phyloP scores from a whole-genome alignment of 495 filamentous ascomycete species.

The Daldinia decipiens region DNA sequence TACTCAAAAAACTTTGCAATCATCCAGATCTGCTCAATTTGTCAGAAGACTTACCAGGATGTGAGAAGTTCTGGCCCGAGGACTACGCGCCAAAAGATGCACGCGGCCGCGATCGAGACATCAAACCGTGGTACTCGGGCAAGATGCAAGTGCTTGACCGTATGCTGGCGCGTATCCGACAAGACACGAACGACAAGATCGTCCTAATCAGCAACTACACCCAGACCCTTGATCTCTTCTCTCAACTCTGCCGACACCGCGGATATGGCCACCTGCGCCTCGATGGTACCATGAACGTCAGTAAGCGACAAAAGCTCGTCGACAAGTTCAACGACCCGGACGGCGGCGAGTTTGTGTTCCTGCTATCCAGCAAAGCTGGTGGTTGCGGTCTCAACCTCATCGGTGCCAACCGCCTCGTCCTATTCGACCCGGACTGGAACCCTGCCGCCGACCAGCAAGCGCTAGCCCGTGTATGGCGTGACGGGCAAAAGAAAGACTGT shows the following conservation, averaged over 20 bases:
- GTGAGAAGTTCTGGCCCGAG: conserved; percentile 82
- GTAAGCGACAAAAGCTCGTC: conserved; percentile 94
- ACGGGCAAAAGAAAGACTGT: conserved; percentile 98
- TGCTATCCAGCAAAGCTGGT: conserved; percentile 95
- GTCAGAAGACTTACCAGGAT: conserved; percentile 84
- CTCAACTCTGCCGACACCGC: conserved; percentile 85
- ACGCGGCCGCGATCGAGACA: conserved; percentile 87
- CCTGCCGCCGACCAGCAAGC: conserved; percentile 98
- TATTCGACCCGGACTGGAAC: conserved; percentile 99
- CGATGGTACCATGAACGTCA: conserved; percentile 97
- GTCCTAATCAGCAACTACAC: conserved; percentile 99
- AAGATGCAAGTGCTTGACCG: conserved; percentile 99
- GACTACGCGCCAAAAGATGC: conserved; percentile 90
- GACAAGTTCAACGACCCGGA: conserved; percentile 98
- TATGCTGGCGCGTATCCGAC: conserved; percentile 95
- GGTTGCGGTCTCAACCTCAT: conserved; percentile 98
- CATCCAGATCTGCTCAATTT: conserved; percentile 94
- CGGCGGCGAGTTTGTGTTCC: conserved; percentile 90
- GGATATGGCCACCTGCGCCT: conserved; percentile 88
- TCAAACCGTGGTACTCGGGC: conserved; percentile 96
- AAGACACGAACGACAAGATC: conserved; percentile 99
- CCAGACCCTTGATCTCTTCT: conserved; percentile 94
- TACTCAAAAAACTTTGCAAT: conserved; percentile 99
- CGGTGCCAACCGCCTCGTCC: conserved; percentile 93
- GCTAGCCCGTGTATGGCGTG: conserved; percentile 95